Conservation (phyloP, 495 filamentous ascomycete species). For the Penicillium riverlandense region DNA sequence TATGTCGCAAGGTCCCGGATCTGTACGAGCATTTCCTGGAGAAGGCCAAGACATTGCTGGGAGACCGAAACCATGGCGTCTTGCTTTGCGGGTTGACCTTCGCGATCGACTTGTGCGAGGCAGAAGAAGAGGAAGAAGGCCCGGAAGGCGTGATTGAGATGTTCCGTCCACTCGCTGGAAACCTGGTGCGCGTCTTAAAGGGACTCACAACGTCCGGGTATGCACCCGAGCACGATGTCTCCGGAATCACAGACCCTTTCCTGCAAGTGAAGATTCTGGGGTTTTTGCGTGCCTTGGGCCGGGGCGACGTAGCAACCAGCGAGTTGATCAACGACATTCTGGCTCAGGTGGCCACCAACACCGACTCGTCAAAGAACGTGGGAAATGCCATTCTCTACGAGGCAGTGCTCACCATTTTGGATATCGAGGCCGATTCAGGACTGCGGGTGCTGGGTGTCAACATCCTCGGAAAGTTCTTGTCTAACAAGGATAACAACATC, state of each 20-base stretch:
- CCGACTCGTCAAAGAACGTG: slow-evolving; percentile 96
- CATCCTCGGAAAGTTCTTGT: slow-evolving; percentile 94
- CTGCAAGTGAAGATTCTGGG: slow-evolving; percentile 92
- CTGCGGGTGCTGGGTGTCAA: slow-evolving; percentile 92
- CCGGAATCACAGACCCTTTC: slow-evolving; percentile 98
- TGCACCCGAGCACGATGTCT: slow-evolving; percentile 95
- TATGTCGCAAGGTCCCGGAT: slow-evolving; percentile 96
- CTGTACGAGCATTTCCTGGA: slow-evolving; percentile 95
- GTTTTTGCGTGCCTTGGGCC: slow-evolving; percentile 74
- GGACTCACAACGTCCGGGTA: slow-evolving; percentile 89
- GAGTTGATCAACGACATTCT: slow-evolving; percentile 98
- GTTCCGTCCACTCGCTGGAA: slow-evolving; percentile 72
- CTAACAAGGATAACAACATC: slow-evolving; percentile 98
- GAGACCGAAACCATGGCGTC: slow-evolving; percentile 91
- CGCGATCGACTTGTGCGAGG: slow-evolving; percentile 87
- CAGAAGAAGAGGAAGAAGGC: slow-evolving; percentile 80
- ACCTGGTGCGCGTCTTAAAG: slow-evolving; percentile 86
- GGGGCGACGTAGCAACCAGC: slow-evolving; percentile 81
- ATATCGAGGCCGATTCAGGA: slow-evolving; percentile 95
- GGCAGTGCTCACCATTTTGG: slow-evolving; percentile 92
- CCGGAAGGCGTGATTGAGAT: slow-evolving; percentile 81
- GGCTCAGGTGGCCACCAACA: slow-evolving; percentile 97
- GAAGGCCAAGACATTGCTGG: slow-evolving; percentile 81
- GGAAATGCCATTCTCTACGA: slow-evolving; percentile 98
- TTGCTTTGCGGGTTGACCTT: slow-evolving; percentile 86